These are phyloP conservation scores for Babesia ovis DNA, from an alignment of 169 alveolate genomes.

Conservation along the genomic window DNA sequence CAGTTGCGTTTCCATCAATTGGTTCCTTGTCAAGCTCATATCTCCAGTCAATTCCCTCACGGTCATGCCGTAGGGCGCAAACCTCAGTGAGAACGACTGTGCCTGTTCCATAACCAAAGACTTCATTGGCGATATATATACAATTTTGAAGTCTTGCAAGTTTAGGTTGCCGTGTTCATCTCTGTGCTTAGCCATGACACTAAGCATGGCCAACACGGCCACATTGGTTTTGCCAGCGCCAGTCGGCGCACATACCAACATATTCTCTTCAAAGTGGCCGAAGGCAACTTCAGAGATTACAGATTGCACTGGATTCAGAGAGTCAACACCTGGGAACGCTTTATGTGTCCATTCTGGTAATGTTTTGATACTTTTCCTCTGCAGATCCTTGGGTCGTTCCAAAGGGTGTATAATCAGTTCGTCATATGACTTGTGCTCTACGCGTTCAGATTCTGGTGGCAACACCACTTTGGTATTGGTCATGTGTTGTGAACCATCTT, in stretches of 20 bases:
- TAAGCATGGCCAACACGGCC: slow-evolving; percentile 96
- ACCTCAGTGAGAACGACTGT: slow-evolving; percentile 79
- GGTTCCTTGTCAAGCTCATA: slow-evolving; percentile 89
- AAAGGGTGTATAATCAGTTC: slow-evolving; percentile 79
- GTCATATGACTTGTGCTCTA: slow-evolving; percentile 86
- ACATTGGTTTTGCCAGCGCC: slow-evolving; percentile 99
- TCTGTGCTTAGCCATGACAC: slow-evolving; percentile 79
- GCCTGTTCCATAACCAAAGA: slow-evolving; percentile 96
- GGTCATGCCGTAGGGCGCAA: slow-evolving; percentile 82
- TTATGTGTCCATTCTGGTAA: slow-evolving; percentile 95
- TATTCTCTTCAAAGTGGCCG: slow-evolving; percentile 89
- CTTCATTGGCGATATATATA: slow-evolving; percentile 99
- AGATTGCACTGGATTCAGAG: slow-evolving; percentile 93
- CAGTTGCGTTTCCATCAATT: slow-evolving; percentile 96
- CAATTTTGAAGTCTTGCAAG: slow-evolving; percentile 90
- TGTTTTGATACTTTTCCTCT: slow-evolving; percentile 71
- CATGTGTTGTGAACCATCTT: slow-evolving; percentile 87
- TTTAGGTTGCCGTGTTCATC: slow-evolving; percentile 63
- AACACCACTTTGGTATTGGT: slow-evolving; percentile 87
- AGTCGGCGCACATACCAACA: slow-evolving; percentile 99
- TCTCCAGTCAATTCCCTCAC: slow-evolving; percentile 98
- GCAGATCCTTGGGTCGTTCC: slow-evolving; percentile 62
- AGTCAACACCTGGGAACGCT: slow-evolving; percentile 85
- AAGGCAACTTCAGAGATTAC: slow-evolving; percentile 92
- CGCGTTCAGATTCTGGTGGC: slow-evolving; percentile 91